These are phyloP conservation scores for Lojkania enalia DNA, from an alignment of 2,329 filamentous ascomycete species.

Conservation along the genomic window DNA sequence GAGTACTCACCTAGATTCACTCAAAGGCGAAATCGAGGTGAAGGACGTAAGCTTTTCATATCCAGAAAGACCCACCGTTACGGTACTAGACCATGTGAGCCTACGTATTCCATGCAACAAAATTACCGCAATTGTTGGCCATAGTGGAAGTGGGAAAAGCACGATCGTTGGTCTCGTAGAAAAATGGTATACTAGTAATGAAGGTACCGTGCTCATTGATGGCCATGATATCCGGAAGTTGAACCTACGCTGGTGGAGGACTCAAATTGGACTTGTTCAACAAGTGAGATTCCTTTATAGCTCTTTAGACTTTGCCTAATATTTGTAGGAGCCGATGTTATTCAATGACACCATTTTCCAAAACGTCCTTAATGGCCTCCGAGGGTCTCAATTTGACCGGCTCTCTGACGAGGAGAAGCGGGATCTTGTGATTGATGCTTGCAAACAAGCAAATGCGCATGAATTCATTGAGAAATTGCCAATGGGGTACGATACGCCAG, in stretches of 20 bases:
- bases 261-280: slow-evolving; percentile 84
- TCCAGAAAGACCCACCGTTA: slow-evolving; percentile 82
- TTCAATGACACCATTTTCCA: slow-evolving; percentile 84
- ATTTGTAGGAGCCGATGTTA: slow-evolving; percentile 69
- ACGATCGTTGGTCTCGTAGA: slow-evolving; percentile 82
- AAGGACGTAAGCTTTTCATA: slow-evolving; percentile 84
- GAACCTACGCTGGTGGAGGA: slow-evolving; percentile 84
- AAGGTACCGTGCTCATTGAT: slow-evolving; percentile 61
- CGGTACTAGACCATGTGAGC: slow-evolving; percentile 79
- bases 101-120: slow-evolving; percentile 82
- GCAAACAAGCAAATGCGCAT: slow-evolving; percentile 80
- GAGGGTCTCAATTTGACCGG: neutral
- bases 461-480: slow-evolving; percentile 82
- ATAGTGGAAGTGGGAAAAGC: slow-evolving; percentile 88
- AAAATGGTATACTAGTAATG: slow-evolving; percentile 6
- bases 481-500: slow-evolving; percentile 85
- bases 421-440: slow-evolving; percentile 58
- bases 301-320: neutral
- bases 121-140: slow-evolving; percentile 85
- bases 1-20: too few species aligned
- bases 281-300: slow-evolving; percentile 51
- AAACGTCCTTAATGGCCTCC: slow-evolving; percentile 82
- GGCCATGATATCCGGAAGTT: slow-evolving; percentile 77
- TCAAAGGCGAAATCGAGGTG: slow-evolving; percentile 9
- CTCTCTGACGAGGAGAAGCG: slow-evolving; percentile 61